phyloP scores from a whole-genome alignment of 2,329 filamentous ascomycete species.

The Botryotinia narcissicola region DNA sequence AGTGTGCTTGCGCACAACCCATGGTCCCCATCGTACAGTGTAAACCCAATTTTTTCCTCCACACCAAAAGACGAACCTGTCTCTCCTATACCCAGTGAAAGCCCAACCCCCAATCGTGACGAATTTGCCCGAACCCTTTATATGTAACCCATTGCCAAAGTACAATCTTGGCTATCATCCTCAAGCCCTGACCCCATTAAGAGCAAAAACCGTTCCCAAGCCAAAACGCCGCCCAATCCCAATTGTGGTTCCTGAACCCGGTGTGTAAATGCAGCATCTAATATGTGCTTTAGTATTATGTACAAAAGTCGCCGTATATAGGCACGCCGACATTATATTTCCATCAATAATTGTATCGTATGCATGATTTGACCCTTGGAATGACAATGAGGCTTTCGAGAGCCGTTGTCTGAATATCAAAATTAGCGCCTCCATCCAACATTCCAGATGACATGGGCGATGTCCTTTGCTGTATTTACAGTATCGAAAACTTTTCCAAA shows the following conservation, averaged over 20 bases:
- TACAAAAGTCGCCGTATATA: conserved; percentile 24
- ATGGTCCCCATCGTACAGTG: conserved; percentile 5
- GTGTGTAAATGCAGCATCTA: conserved; percentile 19
- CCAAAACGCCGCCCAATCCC: conserved; percentile 14
- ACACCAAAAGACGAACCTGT: conserved; percentile 4
- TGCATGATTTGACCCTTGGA: neutral
- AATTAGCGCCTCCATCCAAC: conserved; percentile 41
- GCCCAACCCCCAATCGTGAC: neutral
- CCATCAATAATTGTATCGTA: conserved; percentile 24
- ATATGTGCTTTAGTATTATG: conserved; percentile 24
- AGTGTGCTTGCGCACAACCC: neutral
- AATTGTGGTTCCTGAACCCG: conserved; percentile 12
- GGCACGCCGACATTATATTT: conserved; percentile 25
- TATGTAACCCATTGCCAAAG: conserved; percentile 16
- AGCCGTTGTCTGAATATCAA: conserved; percentile 4
- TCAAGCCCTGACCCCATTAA: neutral
- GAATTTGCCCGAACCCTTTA: conserved; percentile 8
- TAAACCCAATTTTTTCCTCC: conserved; percentile 10
- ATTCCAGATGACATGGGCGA: conserved; percentile 70
- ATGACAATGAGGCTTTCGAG: neutral
- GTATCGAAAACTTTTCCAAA: conserved; percentile 41
- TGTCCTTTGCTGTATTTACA: conserved; percentile 67
- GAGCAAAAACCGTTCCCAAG: neutral
- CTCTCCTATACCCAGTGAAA: conserved; percentile 8
- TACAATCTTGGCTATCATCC: neutral